These are phyloP conservation scores for Pseudoscleropodium purum DNA, from an alignment of 225 moss, liverwort and hornwort species.

Conservation along the genomic window DNA sequence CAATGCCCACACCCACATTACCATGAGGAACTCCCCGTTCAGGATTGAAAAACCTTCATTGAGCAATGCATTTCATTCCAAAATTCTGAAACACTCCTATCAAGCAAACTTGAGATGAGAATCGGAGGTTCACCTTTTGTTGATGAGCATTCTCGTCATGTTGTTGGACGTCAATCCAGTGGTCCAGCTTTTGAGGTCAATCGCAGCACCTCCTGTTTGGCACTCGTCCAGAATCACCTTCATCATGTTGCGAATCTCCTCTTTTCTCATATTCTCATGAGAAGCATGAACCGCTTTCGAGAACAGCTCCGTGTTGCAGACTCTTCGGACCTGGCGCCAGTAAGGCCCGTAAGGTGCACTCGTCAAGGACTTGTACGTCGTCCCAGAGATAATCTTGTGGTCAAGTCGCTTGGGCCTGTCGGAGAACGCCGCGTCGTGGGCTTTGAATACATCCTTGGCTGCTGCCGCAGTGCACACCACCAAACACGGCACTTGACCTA, in stretches of 20 bases:
- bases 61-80: neutral
- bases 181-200: conserved; percentile 26
- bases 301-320: conserved; percentile 30
- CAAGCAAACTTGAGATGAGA: neutral
- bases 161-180: conserved; percentile 31
- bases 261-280: conserved; percentile 3
- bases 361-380: conserved; percentile 26
- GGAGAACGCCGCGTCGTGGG: conserved; percentile 27
- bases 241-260: conserved; percentile 31
- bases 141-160: conserved; percentile 46
- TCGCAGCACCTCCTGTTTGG: neutral
- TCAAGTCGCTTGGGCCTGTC: conserved; percentile 21
- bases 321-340: conserved; percentile 36
- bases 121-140: conserved; percentile 14
- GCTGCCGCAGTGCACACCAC: conserved; percentile 26
- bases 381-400: conserved; percentile 20
- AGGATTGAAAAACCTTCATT: neutral
- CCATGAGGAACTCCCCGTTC: neutral
- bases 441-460: conserved; percentile 25
- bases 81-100: neutral
- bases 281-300: conserved; percentile 11
- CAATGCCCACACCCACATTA: neutral
- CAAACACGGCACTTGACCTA: conserved; percentile 41
- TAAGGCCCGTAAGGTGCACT: conserved; percentile 35
- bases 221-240: conserved; percentile 14